Evolutionary conservation across 768 basidiomycete species (phyloP), one percentile per base, ranked within the genome.

Genomic region (Dioszegia hungarica): DNA sequence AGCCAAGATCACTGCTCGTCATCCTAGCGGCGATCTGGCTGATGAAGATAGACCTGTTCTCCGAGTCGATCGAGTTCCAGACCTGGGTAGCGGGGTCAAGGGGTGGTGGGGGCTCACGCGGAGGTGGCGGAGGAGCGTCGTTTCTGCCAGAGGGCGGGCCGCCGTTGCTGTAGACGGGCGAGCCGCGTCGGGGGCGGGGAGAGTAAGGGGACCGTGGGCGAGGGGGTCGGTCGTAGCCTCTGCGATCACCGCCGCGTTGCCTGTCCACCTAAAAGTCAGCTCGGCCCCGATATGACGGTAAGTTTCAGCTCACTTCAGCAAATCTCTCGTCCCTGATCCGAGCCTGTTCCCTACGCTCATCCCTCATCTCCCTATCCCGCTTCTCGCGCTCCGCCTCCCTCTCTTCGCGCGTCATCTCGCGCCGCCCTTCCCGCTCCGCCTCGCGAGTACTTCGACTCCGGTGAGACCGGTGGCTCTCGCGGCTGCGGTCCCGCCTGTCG

Each of bases 41-140:
- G 74, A 95, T 91, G 79, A 98, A 98, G 66, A 97, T 90, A 68
- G 95, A 97, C 77, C 95, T 88, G 72, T 90, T 87, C 84, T 98
- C 95, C 54, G 90, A 92, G 73, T 98, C 94, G 74, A 97, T 91
- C 77, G 92, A 90, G 69, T 87, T 87, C 6, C 87, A 86, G 20
- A 79, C 80, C 29, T 44, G 36, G 1, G 28, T 47, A 12, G 61
- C 62, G 5, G 61, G 60, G 29, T 62, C 64, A n/a, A 51, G 49
- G 2, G 60, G 56, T 8, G 60, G 62, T 17, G 59, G 55, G 25
- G 59, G 58, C 27, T 59, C 49, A 28, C 45, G 54, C n/a, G 56
- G 49, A 1, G 54, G 27, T 43, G 62, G 56, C 15, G 56, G 54
- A 1, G 59, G 61, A 1, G 56, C 57, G 27, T 52, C 43, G 11